Evolutionary conservation across 441 rosid genomes (phyloP).

Genomic region (Breynia disticha): DNA sequence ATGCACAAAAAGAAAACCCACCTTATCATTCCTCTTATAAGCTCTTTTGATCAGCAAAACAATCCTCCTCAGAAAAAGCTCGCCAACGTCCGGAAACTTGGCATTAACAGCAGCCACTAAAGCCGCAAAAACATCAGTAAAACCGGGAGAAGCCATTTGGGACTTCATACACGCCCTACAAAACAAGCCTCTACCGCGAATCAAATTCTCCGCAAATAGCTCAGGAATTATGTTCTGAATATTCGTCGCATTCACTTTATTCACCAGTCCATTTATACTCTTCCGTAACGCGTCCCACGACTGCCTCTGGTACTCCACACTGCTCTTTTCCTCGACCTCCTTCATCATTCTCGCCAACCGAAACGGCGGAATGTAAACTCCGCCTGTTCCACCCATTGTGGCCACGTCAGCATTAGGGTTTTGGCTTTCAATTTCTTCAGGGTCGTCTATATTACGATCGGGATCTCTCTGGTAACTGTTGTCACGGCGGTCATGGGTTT

Average conservation of each 20-base stretch:
- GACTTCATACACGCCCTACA: slow-evolving; percentile 92
- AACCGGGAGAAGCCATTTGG: slow-evolving; percentile 93
- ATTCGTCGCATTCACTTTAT: slow-evolving; percentile 77
- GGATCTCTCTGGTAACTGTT: slow-evolving; percentile 23
- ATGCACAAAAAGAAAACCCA: slow-evolving; percentile 10
- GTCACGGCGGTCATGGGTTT: slow-evolving; percentile 21
- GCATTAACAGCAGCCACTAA: slow-evolving; percentile 73
- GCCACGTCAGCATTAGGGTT: slow-evolving; percentile 29
- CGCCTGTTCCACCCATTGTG: slow-evolving; percentile 55
- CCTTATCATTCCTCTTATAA: slow-evolving; percentile 81
- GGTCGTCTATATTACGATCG: slow-evolving; percentile 18
- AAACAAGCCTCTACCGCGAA: slow-evolving; percentile 84
- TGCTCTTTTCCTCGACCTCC: slow-evolving; percentile 73
- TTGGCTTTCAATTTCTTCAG: slow-evolving; percentile 18
- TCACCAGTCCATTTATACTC: slow-evolving; percentile 85
- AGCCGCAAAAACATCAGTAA: slow-evolving; percentile 89
- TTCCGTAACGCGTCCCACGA: slow-evolving; percentile 96
- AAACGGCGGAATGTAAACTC: slow-evolving; percentile 87
- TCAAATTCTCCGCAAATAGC: slow-evolving; percentile 75
- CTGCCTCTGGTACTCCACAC: slow-evolving; percentile 72
- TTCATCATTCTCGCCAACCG: slow-evolving; percentile 85
- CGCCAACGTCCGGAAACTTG: slow-evolving; percentile 87
- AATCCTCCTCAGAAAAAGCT: slow-evolving; percentile 70
- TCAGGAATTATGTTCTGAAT: slow-evolving; percentile 86
- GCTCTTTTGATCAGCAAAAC: slow-evolving; percentile 88